Percentiles rank a stretch among this genome's conserved stretches.
Conservation (phyloP, 257 asterid species). For the Forsythia viridissima region DNA sequence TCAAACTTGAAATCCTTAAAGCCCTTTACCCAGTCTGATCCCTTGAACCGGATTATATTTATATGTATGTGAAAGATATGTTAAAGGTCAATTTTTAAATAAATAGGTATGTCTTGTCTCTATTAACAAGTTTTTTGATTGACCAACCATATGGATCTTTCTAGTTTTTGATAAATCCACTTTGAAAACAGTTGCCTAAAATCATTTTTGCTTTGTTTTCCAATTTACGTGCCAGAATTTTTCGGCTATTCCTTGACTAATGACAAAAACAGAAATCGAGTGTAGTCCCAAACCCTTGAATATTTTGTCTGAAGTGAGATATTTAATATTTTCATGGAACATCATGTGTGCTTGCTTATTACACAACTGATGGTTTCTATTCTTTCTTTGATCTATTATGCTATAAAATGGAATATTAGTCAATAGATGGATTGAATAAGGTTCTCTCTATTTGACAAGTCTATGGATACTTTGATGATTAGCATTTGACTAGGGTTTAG, state of each 20-base stretch:
- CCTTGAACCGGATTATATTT: slow-evolving; percentile 22
- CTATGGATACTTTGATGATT: background rate
- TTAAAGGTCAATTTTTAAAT: no score
- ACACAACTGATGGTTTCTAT: background rate
- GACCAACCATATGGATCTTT: background rate
- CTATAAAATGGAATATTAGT: background rate
- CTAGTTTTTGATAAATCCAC: background rate
- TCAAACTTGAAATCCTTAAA: slow-evolving; percentile 28
- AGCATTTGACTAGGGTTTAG: background rate
- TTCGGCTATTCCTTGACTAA: background rate
- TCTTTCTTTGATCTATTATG: background rate
- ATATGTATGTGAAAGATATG: no score
- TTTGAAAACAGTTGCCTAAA: background rate
- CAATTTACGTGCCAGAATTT: background rate
- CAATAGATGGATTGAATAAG: background rate
- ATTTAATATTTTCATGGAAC: no score
- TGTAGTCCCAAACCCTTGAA: background rate
- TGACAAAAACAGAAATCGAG: background rate
- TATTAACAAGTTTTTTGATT: no score
- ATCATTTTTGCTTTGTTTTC: background rate
- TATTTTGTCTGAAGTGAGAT: no score
- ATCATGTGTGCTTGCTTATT: background rate
- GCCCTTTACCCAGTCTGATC: slow-evolving; percentile 25
- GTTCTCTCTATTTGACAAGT: background rate
- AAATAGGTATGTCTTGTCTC: no score